Percentiles rank a stretch among this genome's conserved stretches.
phyloP scores from a whole-genome alignment of 192 early-diverging fungal species.

The Umbelopsis isabellina region DNA sequence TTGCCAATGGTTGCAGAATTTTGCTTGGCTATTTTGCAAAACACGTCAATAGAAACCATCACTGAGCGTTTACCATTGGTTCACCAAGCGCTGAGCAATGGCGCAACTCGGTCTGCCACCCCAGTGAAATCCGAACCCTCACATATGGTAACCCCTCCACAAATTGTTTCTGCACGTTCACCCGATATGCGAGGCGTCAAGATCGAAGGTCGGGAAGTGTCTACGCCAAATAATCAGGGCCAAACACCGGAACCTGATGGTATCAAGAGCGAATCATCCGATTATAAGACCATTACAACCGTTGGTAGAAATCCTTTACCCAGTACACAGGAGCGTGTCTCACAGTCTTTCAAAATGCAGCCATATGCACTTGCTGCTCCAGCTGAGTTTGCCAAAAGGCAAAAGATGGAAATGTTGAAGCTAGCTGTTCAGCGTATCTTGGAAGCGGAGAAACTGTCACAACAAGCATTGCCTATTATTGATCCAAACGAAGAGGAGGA shows the following conservation, averaged over 20 bases:
- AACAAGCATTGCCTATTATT: constrained; percentile 6
- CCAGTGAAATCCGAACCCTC: not conserved
- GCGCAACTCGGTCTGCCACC: not conserved
- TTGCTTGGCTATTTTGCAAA: constrained; percentile 36
- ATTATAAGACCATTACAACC: not conserved
- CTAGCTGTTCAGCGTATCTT: constrained; percentile 37
- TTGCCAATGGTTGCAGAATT: constrained; percentile 34
- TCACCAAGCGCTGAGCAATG: not conserved
- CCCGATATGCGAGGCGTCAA: constrained; percentile 15
- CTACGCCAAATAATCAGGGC: not conserved
- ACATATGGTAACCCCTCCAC: constrained; percentile 1
- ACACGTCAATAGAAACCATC: constrained; percentile 31
- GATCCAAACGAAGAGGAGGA: constrained; percentile 8
- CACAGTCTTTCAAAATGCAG: constrained; percentile 45
- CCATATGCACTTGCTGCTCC: constrained; percentile 41
- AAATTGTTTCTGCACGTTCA: not conserved
- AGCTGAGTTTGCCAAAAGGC: constrained; percentile 10
- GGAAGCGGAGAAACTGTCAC: constrained; percentile 24
- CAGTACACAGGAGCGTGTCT: constrained; percentile 35
- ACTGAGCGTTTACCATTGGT: constrained; percentile 22
- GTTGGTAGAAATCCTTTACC: constrained; percentile 7
- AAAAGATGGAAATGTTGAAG: constrained; percentile 32
- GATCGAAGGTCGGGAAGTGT: not conserved
- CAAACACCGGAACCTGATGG: constrained; percentile 9
- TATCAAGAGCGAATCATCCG: constrained; percentile 1